These are phyloP conservation scores for Vicia sativa DNA, from an alignment of 306 rosid species.

Conservation along the genomic window DNA sequence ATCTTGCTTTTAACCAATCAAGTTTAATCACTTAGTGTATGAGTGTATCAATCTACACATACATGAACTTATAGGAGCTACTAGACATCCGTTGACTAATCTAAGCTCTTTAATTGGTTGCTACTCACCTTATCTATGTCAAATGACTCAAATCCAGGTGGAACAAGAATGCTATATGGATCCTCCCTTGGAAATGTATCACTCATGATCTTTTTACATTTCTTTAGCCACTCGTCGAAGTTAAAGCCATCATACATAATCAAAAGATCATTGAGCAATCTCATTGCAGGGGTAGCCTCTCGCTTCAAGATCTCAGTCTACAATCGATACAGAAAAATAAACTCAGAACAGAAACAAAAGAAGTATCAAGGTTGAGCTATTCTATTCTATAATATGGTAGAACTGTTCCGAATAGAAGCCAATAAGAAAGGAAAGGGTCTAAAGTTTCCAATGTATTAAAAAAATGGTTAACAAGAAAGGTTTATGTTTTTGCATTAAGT, in stretches of 20 bases:
- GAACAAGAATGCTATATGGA: constrained; percentile 90
- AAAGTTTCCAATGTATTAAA: not conserved
- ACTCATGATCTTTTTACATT: constrained; percentile 70
- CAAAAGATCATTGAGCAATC: constrained; percentile 88
- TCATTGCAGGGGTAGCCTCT: constrained; percentile 91
- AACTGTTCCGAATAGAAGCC: constrained; percentile 9
- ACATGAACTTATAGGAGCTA: too few species aligned
- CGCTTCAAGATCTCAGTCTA: constrained; percentile 89
- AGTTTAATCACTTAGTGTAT: not conserved
- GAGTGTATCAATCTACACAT: not conserved
- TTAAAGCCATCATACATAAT: constrained; percentile 75
- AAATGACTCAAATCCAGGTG: constrained; percentile 68
- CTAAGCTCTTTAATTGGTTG: constrained; percentile 16
- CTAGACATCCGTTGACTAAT: not conserved
- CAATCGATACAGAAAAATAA: constrained; percentile 13
- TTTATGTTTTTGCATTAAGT: not conserved
- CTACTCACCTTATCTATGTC: constrained; percentile 78
- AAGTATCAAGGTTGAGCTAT: not conserved
- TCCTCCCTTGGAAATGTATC: constrained; percentile 86
- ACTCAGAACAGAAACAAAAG: constrained; percentile 17
- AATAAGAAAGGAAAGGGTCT: constrained; percentile 19
- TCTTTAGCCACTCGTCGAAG: constrained; percentile 76
- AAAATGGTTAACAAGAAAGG: not conserved
- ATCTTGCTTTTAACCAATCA: constrained; percentile 25
- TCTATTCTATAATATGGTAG: constrained; percentile 25